Base-by-base conservation (phyloP, 495 filamentous ascomycete genomes). In the Neurospora sp. region DNA sequence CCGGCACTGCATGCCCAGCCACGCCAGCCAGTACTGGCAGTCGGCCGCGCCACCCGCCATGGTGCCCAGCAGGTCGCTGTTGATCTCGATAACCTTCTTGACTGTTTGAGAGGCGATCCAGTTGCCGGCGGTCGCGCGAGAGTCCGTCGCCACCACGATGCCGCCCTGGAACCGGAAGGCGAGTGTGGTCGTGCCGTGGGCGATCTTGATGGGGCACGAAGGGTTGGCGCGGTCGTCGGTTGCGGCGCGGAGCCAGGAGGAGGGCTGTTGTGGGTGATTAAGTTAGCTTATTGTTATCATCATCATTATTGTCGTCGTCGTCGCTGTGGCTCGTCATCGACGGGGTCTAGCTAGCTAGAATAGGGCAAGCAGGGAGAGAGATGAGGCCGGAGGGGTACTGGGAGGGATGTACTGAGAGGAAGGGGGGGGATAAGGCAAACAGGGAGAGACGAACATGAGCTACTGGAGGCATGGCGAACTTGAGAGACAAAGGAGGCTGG, bases 21-120 rank as follows among this genome's bases (percentile, higher is more conserved):
- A 99, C 79, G 93, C 93, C 76, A 99, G 91, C 96, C 96, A 99
- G 87, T 97, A 98, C 90, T 98, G 96, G 85, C 96, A 99, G 85
- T 99, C 96, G 79, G 96, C 96, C 79, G 96, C 96, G 85, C 96
- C 96, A 81, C 96, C 96, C 74, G 96, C 96, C 96, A 99, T 98
- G 74, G 96, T 99, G 62, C 96, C 96, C 77, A 99, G 83, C 82
- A 98, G 88, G 84, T 92, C 87, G 85, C 89, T 89, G 89, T 90
- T 96, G 86, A 93, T 97, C 88, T 90, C 93, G 77, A 99, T 98
- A 70, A 99, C 95, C 86, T 99, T 99, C 91, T 98, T 99, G 73
- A 99, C 96, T 71, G 96, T 99, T 87, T 99, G 96, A 83, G 91
- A 94, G 71, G 96, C 96, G 84, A 99, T 99, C 96, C 96, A 99